Evolutionary conservation across 2,329 filamentous ascomycete species (phyloP), one percentile per base, ranked within the genome.

Genomic region (Cylindrodendrum hubeiense): DNA sequence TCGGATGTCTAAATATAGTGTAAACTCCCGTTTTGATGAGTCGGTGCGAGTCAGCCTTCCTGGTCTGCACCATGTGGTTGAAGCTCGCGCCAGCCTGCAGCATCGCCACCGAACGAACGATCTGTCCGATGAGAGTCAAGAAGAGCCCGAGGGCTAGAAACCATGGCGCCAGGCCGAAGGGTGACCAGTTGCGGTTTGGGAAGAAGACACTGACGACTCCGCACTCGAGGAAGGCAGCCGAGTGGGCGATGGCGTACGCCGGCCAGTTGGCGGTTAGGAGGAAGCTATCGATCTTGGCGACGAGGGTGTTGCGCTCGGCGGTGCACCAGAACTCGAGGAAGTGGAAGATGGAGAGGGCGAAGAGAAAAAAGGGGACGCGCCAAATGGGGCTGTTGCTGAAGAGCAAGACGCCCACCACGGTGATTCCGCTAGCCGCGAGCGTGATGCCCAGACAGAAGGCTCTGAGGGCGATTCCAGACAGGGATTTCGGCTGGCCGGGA

Each of bases 321-420:
- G 95, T 98, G 33, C 91, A 93, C 86, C 90, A 97, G 84, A 95
- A 99, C 81, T 99, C 96, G 79, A 98, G 90, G 81, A 97, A 98
- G 84, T 99, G 96, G 82, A 98, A 98, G 30, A 91, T 73, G 26
- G 91, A 87, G 51, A 98, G 90, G 15, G 89, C 83, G 55, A 83
- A 82, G 51, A 91, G 75, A 82, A 95, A 95, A 77, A 91, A 89
- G 30, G 89, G 87, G 8, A 87, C 77, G 61, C 89, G 87, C 89
- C 89, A 91, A 60, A 87, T 79, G 22, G 86, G 84, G 34, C 81
- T 83, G 15, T 78, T 66, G 5, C 81, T 82, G 61, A 77, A 71
- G 44, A 78, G 17, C 13, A 84, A 71, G 58, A 81, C 72, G 49
- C 72, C 58, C 12, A 72, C 39, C 55, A 80, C 76, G 33, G 71